Conservation (phyloP, 371 early-diverging fungal genomes). For the Apophysomyces elegans region DNA sequence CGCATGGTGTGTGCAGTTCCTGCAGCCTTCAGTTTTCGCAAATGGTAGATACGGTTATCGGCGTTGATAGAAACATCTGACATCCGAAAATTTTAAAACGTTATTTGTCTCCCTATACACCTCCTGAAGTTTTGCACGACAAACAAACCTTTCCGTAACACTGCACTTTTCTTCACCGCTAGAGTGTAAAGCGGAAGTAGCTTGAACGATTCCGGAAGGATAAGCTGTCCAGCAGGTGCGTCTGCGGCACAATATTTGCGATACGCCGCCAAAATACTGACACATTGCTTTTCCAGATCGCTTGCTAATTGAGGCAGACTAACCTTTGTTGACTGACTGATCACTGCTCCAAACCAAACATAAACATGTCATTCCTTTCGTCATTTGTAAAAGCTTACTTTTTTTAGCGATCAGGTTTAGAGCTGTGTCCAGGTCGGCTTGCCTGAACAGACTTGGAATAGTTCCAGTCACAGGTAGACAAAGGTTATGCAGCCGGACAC, state of each 20-base stretch:
- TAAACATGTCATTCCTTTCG: conserved; percentile 24
- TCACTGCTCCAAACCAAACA: conserved; percentile 28
- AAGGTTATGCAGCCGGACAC: conserved; percentile 91
- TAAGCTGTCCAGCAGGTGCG: conserved; percentile 92
- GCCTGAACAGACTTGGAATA: conserved; percentile 84
- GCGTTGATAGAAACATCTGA: conserved; percentile 54
- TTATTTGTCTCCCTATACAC: background rate
- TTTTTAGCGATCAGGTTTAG: conserved; percentile 83
- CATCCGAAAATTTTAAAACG: conserved; percentile 17
- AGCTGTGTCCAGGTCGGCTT: conserved; percentile 92
- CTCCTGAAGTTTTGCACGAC: conserved; percentile 6
- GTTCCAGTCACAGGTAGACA: conserved; percentile 78
- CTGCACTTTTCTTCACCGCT: conserved; percentile 74
- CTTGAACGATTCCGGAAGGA: conserved; percentile 96
- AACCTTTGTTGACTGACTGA: conserved; percentile 1
- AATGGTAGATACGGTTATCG: conserved; percentile 79
- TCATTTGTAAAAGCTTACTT: conserved; percentile 37
- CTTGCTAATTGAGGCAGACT: conserved; percentile 26
- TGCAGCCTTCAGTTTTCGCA: conserved; percentile 77
- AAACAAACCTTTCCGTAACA: conserved; percentile 67
- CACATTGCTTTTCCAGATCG: conserved; percentile 56
- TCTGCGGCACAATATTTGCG: conserved; percentile 91
- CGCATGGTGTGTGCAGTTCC: conserved; percentile 70
- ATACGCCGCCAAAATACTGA: conserved; percentile 89
- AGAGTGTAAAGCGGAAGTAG: conserved; percentile 84